A percentile compares a stretch with the other conserved stretches of the same genome.
These are phyloP conservation scores for Sanchytrium tribonematis DNA, from an alignment of 371 early-diverging fungal species.

Conservation along the genomic window DNA sequence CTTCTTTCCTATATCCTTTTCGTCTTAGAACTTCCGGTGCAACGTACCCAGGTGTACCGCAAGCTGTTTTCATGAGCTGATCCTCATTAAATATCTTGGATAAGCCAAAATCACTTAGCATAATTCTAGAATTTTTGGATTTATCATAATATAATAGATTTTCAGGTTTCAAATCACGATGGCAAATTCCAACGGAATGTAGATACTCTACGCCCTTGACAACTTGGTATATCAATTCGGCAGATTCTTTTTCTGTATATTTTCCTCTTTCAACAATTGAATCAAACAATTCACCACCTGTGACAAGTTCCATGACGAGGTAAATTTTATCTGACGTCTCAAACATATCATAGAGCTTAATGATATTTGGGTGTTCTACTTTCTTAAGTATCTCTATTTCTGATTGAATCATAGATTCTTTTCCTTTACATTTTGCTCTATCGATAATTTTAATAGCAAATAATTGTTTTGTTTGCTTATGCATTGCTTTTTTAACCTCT, in stretches of 20 bases:
- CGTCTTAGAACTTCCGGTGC: slow-evolving; percentile 71
- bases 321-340: slow-evolving; percentile 54
- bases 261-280: slow-evolving; percentile 37
- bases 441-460: slow-evolving; percentile 55
- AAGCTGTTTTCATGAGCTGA: slow-evolving; percentile 36
- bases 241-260: slow-evolving; percentile 43
- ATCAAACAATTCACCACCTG: slow-evolving; percentile 79
- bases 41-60: slow-evolving; percentile 88
- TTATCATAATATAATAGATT: slow-evolving; percentile 38
- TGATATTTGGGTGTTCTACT: slow-evolving; percentile 54
- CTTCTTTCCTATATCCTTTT: slow-evolving; percentile 45
- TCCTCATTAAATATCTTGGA: slow-evolving; percentile 51
- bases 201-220: slow-evolving; percentile 36
- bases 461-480: slow-evolving; percentile 21
- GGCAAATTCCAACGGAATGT: slow-evolving; percentile 38
- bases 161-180: slow-evolving; percentile 55
- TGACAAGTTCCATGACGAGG: slow-evolving; percentile 63
- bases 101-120: slow-evolving; percentile 78
- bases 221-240: slow-evolving; percentile 37
- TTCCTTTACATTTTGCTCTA: slow-evolving; percentile 31
- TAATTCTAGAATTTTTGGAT: slow-evolving; percentile 29
- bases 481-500: slow-evolving; percentile 33
- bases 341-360: slow-evolving; percentile 45
- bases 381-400: slow-evolving; percentile 45
- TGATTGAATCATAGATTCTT: slow-evolving; percentile 46